A percentile compares a stretch with the other conserved stretches of the same genome.
Evolutionary conservation across 495 filamentous ascomycete species (phyloP).

Genomic region (Aspergillus steynii): DNA sequence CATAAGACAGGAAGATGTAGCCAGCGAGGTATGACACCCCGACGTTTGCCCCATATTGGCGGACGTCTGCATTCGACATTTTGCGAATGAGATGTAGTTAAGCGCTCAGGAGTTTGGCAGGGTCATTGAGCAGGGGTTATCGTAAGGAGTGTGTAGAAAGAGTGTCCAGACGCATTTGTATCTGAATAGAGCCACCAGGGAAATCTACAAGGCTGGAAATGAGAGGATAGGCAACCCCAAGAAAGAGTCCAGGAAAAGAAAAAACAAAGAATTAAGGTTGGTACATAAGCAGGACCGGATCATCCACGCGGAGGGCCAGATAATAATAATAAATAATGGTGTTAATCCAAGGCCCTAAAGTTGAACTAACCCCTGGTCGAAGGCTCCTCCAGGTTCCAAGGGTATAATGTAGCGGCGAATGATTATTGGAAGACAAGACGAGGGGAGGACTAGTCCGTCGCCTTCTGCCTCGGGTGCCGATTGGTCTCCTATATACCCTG

Average conservation of each 20-base stretch:
- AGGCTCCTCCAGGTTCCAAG: constrained; percentile 10
- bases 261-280: not conserved
- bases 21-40: constrained; percentile 54
- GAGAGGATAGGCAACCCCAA: not conserved
- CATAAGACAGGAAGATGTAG: constrained; percentile 72
- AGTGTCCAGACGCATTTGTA: constrained; percentile 2
- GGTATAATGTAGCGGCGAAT: not conserved
- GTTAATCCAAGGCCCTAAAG: not conserved
- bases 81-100: constrained; percentile 13
- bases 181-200: not conserved
- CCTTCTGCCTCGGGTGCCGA: constrained; percentile 2
- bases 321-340: not conserved
- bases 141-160: not conserved
- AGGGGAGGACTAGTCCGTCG: not conserved
- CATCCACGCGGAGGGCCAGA: not conserved
- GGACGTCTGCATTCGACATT: constrained; percentile 23
- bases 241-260: not conserved
- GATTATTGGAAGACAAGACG: constrained; percentile 4
- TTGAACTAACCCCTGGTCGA: constrained; percentile 4
- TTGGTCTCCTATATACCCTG: constrained; percentile 6
- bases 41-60: constrained; percentile 11
- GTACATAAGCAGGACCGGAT: not conserved
- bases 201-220: not conserved
- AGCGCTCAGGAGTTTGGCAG: not conserved
- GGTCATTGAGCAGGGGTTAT: constrained; percentile 5